These are phyloP conservation scores for Gentiana straminea DNA, from an alignment of 257 asterid genomes.

Conservation along the genomic window DNA sequence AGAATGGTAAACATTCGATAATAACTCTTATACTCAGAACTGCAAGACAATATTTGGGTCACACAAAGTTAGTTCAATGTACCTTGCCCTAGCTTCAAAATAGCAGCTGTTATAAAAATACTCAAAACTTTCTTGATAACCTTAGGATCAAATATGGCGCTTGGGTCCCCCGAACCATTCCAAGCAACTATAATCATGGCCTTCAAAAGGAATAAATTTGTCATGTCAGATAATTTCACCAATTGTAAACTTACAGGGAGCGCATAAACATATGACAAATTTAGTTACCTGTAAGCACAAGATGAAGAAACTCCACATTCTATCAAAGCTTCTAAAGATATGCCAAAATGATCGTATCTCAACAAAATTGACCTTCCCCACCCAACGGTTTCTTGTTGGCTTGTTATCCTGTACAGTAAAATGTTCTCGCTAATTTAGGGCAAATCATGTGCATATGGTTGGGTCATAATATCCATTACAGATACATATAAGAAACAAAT, in stretches of 20 bases:
- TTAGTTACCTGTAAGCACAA: slow-evolving; percentile 81
- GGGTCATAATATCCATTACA: too few species aligned
- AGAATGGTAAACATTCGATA: too few species aligned
- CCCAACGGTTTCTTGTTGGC: slow-evolving; percentile 72
- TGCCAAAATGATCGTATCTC: slow-evolving; percentile 99
- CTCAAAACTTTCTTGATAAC: slow-evolving; percentile 90
- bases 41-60: neutral
- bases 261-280: slow-evolving; percentile 10
- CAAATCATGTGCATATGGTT: too few species aligned
- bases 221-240: slow-evolving; percentile 15
- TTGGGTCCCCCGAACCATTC: slow-evolving; percentile 72
- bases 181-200: slow-evolving; percentile 98
- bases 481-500: neutral
- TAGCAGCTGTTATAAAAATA: slow-evolving; percentile 92
- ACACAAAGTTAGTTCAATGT: slow-evolving; percentile 11
- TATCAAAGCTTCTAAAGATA: slow-evolving; percentile 86
- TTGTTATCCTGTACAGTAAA: slow-evolving; percentile 39
- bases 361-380: slow-evolving; percentile 95
- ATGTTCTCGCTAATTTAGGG: slow-evolving; percentile 3
- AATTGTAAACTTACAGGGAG: slow-evolving; percentile 4
- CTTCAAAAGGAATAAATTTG: slow-evolving; percentile 31
- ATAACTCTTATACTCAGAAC: too few species aligned
- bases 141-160: slow-evolving; percentile 39
- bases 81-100: slow-evolving; percentile 98
- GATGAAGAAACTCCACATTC: slow-evolving; percentile 99